phyloP scores from a whole-genome alignment of 495 filamentous ascomycete genomes.

The Penicillium manginii region DNA sequence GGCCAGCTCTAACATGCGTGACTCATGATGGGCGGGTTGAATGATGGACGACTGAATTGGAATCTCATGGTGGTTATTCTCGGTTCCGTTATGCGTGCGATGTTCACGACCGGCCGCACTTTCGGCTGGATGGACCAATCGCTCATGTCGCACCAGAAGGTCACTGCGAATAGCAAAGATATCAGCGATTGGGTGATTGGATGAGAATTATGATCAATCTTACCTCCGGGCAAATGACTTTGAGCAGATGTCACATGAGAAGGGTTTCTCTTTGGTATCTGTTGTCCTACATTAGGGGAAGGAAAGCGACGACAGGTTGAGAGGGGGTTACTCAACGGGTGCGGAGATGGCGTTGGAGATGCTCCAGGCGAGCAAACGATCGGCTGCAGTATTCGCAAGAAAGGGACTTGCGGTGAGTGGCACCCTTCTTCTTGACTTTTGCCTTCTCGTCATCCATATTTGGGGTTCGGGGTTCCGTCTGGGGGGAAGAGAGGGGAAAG shows the following conservation, averaged over 20 bases:
- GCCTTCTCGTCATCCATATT: conserved; percentile 51
- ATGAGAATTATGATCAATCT: conserved; percentile 9
- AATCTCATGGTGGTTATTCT: conserved; percentile 37
- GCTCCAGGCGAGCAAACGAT: conserved; percentile 55
- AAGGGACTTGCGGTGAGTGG: conserved; percentile 49
- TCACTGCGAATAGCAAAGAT: conserved; percentile 50
- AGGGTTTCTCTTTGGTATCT: conserved; percentile 61
- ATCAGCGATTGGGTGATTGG: conserved; percentile 31
- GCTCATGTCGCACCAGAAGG: conserved; percentile 72
- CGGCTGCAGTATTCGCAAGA: conserved; percentile 55
- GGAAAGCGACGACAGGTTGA: conserved; percentile 12
- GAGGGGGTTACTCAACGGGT: conserved; percentile 54
- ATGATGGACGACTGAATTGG: conserved; percentile 45
- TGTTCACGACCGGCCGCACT: conserved; percentile 48
- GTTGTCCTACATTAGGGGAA: conserved; percentile 33
- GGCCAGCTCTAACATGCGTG: conserved; percentile 53
- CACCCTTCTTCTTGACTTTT: conserved; percentile 50
- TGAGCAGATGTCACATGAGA: conserved; percentile 56
- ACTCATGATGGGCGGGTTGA: conserved; percentile 46
- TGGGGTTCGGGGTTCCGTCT: conserved; percentile 39
- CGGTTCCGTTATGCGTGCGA: conserved; percentile 34
- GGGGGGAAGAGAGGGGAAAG: conserved; percentile 34
- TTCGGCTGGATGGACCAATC: conserved; percentile 71
- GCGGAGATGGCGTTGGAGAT: conserved; percentile 59
- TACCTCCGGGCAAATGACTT: conserved; percentile 57